Base-by-base conservation (phyloP, 495 filamentous ascomycete genomes). In the Lentithecium fluviatile region DNA sequence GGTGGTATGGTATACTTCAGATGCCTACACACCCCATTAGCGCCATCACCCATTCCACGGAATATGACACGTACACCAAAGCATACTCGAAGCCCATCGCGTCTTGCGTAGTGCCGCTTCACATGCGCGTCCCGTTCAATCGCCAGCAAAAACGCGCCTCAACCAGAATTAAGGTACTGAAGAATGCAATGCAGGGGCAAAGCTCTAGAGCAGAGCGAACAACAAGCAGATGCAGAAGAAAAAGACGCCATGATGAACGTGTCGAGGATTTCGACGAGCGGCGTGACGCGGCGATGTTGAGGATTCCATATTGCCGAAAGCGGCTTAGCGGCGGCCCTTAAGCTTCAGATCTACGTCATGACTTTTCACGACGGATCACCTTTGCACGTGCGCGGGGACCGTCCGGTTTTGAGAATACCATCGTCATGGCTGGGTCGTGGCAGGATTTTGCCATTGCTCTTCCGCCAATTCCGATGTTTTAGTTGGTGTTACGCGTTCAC, bases 31-130 rank as follows among this genome's bases (percentile, higher is more conserved):
- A 17, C n/a, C 26, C 48, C 49, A 37, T 59, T 38, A 63, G 50
- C 10, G 5, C 34, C 1, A 6, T 23, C 20, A 2, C 21, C 25
- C n/a, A 55, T 7, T 11, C 26, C 15, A 2, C 56, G n/a, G 40
- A 24, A 53, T 59, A 21, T 12, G 24, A 29, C n/a, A 60, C 83
- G 73, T 79, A 86, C 83, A 88, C 84, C 54, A 84, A 71, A 38
- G 82, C 82, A 77, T 88, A 88, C 52, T 85, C 85, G 71, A 75
- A 79, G n/a, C 82, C 84, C 85, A 87, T 85, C 29, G 69, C 73
- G 56, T 15, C 43, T n/a, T n/a, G 24, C 23, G 0, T 15, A 24
- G 40, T n/a, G 40, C 40, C 15, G 3, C 13, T 23, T 32, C 47
- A 32, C 29, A 50, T 1, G n/a, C 34, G 20, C 32, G 29, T 32